Base-by-base conservation (phyloP, 768 basidiomycete species). In the Russula earlei region DNA sequence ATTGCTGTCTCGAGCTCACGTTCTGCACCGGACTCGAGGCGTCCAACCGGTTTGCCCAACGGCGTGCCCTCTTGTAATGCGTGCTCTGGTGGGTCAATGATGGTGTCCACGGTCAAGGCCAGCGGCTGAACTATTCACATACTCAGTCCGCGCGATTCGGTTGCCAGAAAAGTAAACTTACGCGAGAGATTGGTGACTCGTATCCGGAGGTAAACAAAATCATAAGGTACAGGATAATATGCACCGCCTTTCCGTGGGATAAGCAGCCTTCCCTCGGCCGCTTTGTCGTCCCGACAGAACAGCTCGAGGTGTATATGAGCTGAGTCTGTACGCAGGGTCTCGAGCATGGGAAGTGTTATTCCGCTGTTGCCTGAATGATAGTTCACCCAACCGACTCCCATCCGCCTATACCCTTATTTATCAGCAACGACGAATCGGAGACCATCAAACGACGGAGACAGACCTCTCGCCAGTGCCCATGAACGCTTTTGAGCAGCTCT, bases 401-500 rank as follows among this genome's bases (percentile, higher is more conserved):
- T 85, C 89, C 45, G 81, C 84, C 94, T 98, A 64, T 38, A 4
- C 10, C 15, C 6, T 15, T 5, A 7, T 12, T 34, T n/a, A 20
- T 34, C 12, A 31, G 24, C 17, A 12, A 6, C 29, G 33, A 58
- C 19, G 56, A 50, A 36, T 31, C 52, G 22, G 10, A 57, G 17
- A 42, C 9, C 19, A 5, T 22, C 2, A 33, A 10, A 5, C 14
- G 19, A 19, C 15, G 19, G 20, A 15, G 33, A 56, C 79, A 56
- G 56, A 91, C 94, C 80, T 98, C 96, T 65, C 78, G 78, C 96
- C 96, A 99, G 17, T 73, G 75, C 10, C 85, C 85, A 12, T 71
- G 73, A 14, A 97, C 67, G 48, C 72, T 70, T 44, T 80, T 80
- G 64, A 98, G 79, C 10, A 99, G 71, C 60, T 85, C 83, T 68